Evolutionary conservation across 345 rosid species (phyloP).

Genomic region (Trapa bicornis): DNA sequence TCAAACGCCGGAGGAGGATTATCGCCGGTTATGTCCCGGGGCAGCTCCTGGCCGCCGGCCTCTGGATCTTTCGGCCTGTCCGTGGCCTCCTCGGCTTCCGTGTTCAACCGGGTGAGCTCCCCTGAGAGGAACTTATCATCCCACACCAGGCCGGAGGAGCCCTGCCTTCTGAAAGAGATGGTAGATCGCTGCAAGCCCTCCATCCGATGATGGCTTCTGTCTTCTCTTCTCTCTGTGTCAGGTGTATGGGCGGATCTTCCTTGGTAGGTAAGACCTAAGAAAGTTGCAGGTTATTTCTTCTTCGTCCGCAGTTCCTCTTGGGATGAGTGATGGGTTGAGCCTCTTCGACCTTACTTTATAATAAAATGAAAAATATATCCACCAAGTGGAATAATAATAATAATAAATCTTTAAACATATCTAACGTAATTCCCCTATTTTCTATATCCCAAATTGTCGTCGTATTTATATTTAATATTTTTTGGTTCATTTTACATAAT

Average conservation of each 20-base stretch:
- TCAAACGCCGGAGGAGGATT: slow-evolving; percentile 1
- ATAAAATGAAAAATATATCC: no score
- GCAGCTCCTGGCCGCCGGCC: slow-evolving; percentile 10
- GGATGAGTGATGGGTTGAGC: no score
- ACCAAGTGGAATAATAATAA: no score
- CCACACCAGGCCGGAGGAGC: slow-evolving; percentile 10
- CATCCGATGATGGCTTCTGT: slow-evolving; percentile 3
- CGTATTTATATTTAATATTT: no score
- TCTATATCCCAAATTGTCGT: no score
- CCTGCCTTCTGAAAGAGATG: slow-evolving; percentile 6
- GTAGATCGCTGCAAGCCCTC: slow-evolving; percentile 9
- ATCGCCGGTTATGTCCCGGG: neutral
- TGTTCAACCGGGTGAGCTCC: slow-evolving; percentile 5
- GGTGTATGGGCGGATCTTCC: neutral
- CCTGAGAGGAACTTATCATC: slow-evolving; percentile 7
- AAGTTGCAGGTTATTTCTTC: neutral
- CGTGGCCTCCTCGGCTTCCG: slow-evolving; percentile 8
- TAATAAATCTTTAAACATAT: no score
- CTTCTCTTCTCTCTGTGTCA: neutral
- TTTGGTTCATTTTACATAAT: no score
- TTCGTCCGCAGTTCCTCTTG: neutral
- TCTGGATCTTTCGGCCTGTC: slow-evolving; percentile 12
- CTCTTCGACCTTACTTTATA: no score
- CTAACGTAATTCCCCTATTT: no score
- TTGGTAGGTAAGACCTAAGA: no score